Evolutionary conservation across 2,329 filamentous ascomycete species (phyloP).

Genomic region (Calonectria fujianensis): DNA sequence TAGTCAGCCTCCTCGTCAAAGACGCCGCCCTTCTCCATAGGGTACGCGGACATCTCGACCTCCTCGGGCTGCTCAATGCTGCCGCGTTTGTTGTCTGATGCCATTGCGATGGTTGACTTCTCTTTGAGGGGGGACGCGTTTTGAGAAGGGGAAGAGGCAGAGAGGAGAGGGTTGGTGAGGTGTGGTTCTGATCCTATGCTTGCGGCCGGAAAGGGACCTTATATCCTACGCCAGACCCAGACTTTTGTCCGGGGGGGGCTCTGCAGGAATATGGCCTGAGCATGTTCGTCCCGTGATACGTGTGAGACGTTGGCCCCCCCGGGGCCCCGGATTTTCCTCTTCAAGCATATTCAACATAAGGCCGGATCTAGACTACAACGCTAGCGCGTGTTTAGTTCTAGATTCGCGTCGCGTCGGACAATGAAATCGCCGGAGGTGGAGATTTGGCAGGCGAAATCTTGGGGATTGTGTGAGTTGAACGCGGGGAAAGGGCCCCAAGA

Average conservation of each 20-base stretch:
- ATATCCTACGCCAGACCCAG: slow-evolving; percentile 30
- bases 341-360: slow-evolving; percentile 28
- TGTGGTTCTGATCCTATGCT: neutral
- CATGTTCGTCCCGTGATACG: slow-evolving; percentile 13
- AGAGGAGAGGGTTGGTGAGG: neutral
- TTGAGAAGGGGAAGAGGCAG: neutral
- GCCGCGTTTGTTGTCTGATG: slow-evolving; percentile 40
- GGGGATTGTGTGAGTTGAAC: neutral
- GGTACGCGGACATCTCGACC: slow-evolving; percentile 49
- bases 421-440: slow-evolving; percentile 15
- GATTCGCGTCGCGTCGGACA: slow-evolving; percentile 28
- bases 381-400: slow-evolving; percentile 20
- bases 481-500: neutral
- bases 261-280: slow-evolving; percentile 26
- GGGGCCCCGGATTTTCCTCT: slow-evolving; percentile 37
- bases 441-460: neutral
- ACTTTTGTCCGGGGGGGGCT: neutral
- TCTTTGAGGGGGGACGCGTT: neutral
- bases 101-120: slow-evolving; percentile 36
- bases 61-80: slow-evolving; percentile 53
- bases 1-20: slow-evolving; percentile 55
- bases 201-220: slow-evolving; percentile 23
- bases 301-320: slow-evolving; percentile 16
- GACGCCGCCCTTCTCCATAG: slow-evolving; percentile 50
- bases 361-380: slow-evolving; percentile 26